These are phyloP conservation scores for Baudoinia panamericana DNA, from an alignment of 495 filamentous ascomycete species.

Conservation along the genomic window DNA sequence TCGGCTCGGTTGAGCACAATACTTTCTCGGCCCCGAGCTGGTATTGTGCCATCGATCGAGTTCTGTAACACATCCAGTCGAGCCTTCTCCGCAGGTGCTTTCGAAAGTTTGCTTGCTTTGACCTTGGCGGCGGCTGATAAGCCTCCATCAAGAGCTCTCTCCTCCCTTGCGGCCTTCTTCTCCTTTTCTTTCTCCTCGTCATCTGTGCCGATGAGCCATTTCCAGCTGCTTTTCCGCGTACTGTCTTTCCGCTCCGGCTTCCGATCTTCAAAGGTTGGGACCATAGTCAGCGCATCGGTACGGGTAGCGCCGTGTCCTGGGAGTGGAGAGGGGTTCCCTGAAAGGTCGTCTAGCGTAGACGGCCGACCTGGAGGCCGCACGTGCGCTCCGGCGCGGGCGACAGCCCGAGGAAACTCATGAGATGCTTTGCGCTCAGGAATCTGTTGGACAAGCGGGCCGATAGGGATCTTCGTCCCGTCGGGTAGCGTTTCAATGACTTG, in stretches of 20 bases:
- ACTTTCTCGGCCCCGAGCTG: constrained; percentile 61
- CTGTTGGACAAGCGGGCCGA: constrained; percentile 8
- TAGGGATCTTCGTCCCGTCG: constrained; percentile 18
- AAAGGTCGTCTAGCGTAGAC: constrained; percentile 44
- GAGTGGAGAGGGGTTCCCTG: constrained; percentile 48
- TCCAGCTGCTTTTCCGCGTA: constrained; percentile 68
- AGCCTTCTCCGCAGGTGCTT: constrained; percentile 53
- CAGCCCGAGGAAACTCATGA: constrained; percentile 16
- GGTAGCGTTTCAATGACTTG: constrained; percentile 33
- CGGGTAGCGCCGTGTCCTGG: constrained; percentile 53
- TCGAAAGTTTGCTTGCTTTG: constrained; percentile 40
- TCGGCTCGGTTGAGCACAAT: constrained; percentile 64
- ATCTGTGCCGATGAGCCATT: constrained; percentile 58
- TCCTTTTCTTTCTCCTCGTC: constrained; percentile 62
- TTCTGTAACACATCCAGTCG: constrained; percentile 70
- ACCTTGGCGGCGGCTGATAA: constrained; percentile 9
- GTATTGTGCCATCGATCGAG: constrained; percentile 49
- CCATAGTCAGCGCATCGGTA: constrained; percentile 70
- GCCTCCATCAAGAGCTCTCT: constrained; percentile 36
- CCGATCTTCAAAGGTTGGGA: constrained; percentile 62
- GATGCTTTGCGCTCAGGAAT: constrained; percentile 31
- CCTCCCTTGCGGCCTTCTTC: constrained; percentile 43
- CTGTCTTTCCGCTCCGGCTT: constrained; percentile 48
- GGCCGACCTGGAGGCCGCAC: constrained; percentile 18
- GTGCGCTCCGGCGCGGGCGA: constrained; percentile 17